phyloP scores from a whole-genome alignment of 179 eudicot genomes.

The Corrigiola litoralis region DNA sequence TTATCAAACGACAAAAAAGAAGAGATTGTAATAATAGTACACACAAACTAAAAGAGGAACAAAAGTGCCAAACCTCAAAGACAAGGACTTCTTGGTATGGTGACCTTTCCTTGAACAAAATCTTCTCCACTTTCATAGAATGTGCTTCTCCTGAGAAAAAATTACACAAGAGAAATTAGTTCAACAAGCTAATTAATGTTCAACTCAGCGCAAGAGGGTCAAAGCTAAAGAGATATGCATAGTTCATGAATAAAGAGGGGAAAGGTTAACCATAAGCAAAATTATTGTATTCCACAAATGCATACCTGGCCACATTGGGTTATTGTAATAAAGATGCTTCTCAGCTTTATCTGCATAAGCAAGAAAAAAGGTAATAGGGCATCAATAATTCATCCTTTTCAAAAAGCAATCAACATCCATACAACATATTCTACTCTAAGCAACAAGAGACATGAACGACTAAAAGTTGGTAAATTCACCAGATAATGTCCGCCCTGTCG shows the following conservation, averaged over 20 bases:
- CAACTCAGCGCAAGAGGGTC: neutral
- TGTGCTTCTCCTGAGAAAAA: constrained; percentile 78
- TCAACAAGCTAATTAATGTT: neutral
- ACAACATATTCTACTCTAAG: neutral
- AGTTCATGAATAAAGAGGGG: neutral
- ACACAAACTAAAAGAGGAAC: neutral
- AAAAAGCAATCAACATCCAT: neutral
- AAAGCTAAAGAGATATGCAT: neutral
- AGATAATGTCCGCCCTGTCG: constrained; percentile 47
- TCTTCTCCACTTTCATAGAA: constrained; percentile 71
- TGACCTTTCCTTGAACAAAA: constrained; percentile 74
- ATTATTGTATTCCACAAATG: neutral
- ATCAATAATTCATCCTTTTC: neutral
- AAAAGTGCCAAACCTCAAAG: constrained; percentile 60
- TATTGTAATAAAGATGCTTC: constrained; percentile 67
- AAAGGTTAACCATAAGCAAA: neutral
- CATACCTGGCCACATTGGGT: constrained; percentile 99
- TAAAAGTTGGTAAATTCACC: constrained; percentile 40
- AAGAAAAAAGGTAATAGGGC: neutral
- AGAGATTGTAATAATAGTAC: neutral
- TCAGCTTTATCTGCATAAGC: constrained; percentile 40
- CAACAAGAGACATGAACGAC: neutral
- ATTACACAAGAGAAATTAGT: neutral
- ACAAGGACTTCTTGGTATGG: constrained; percentile 87
- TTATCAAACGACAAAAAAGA: neutral